Base-by-base conservation (phyloP, 257 asterid genomes). In the Phtheirospermum japonicum region DNA sequence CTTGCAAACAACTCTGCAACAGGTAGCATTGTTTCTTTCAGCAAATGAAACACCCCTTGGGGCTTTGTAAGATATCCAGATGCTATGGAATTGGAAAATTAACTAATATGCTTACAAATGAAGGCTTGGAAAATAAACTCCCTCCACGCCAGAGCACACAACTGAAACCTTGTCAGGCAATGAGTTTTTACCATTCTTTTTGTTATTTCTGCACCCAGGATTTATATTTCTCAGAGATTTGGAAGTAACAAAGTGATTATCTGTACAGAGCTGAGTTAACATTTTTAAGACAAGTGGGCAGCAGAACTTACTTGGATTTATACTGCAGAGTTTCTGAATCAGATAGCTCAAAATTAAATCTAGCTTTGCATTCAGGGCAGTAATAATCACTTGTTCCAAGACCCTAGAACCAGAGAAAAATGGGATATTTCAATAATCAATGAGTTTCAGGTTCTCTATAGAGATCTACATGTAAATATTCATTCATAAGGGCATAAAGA, bases 281-380 rank as follows among this genome's bases (percentile, higher is more conserved):
- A 74, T 51, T 14, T 42, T 45, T 46, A 68, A 62, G 60, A 51
- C 43, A 13, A 48, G 49, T 17, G 63, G 61, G 58, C 12, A 71
- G 53, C 20, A 68, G 55, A 67, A 75, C 89, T 83, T 76, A 89
- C 99, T 74, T 85, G 43, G 80, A 45, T 80, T 86, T 89, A 45
- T 63, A 52, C 69, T 66, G 80, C 71, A 71, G 33, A 67, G 75
- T 83, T 59, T 93, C 99, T 54, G 97, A 83, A 82, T 93, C 99
- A 61, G 99, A 93, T 75, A 93, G 74, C 72, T 93, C 99, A 75
- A 93, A 93, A 67, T 82, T 89, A 75, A 85, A 89, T 80, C 91
- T 81, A 31, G 97, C 99, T 76, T 82, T 85, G 91, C 99, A 93
- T 86, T 87, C 99, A 61, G 97, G 99, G 78, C 99, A 93, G 64